Evolutionary conservation across 164 flowering plant genomes (phyloP).

Genomic region (Vitis rupestris): DNA sequence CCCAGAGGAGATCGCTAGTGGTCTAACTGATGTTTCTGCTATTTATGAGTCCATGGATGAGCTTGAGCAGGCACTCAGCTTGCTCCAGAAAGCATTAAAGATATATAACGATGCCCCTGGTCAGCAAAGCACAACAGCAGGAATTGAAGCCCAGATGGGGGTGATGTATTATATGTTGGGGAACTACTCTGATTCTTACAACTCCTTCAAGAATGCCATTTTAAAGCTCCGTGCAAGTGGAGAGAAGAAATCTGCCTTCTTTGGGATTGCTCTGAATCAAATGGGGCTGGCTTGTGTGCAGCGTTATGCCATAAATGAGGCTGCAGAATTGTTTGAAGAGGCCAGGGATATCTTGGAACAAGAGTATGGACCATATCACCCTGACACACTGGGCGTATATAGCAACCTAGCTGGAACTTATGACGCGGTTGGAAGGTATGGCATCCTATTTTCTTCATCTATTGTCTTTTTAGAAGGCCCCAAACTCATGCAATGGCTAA

Average conservation of each 20-base stretch:
- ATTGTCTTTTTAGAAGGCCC: not conserved
- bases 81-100: constrained; percentile 76
- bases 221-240: constrained; percentile 80
- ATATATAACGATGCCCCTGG: constrained; percentile 77
- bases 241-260: constrained; percentile 86
- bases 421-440: constrained; percentile 96
- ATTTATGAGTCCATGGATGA: constrained; percentile 92
- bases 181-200: constrained; percentile 68
- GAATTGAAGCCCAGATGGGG: constrained; percentile 96
- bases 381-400: constrained; percentile 91
- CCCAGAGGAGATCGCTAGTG: constrained; percentile 87
- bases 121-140: constrained; percentile 83
- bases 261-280: constrained; percentile 91
- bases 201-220: constrained; percentile 58
- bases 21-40: constrained; percentile 79
- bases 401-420: constrained; percentile 97
- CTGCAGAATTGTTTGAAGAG: constrained; percentile 85
- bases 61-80: constrained; percentile 73
- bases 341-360: constrained; percentile 72
- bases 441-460: not conserved
- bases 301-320: constrained; percentile 74
- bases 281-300: constrained; percentile 96
- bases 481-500: too few species aligned
- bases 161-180: constrained; percentile 87
- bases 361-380: constrained; percentile 88